Evolutionary conservation across 2,329 filamentous ascomycete species (phyloP), one percentile per base, ranked within the genome.

Genomic region (Claviceps capensis): DNA sequence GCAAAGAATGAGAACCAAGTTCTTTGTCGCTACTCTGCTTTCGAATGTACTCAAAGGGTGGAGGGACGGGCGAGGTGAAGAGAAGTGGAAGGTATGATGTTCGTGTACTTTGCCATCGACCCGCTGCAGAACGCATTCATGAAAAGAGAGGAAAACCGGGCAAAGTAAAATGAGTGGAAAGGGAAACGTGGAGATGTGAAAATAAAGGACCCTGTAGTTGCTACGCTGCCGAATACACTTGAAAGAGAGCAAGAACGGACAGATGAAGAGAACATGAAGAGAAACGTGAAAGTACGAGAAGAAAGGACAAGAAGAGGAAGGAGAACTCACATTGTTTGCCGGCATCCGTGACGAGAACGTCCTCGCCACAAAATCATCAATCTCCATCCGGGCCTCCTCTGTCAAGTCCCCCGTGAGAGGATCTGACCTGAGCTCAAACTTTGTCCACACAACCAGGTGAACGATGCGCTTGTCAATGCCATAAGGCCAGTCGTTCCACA

Each of bases 401-500:
- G 84, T 88, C 63, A 94, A 68, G 57, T 88, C 81, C 14, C 79
- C 83, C 0, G 81, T 78, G 71, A 53, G 61, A 4, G 69, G 66
- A 59, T 93, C 83, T 53, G 89, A 85, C 50, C 81, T 75, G 23
- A 96, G 72, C 47, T 78, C 74, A 62, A 95, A 95, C 67, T 95
- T 95, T 47, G 86, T 93, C 91, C 91, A 97, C 13, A 95, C 81
- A 5, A 95, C 87, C 2, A 96, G 72, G 64, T 96, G 91, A 16
- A 87, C 78, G 57, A 95, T 90, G 49, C 78, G 75, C 47, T 72
- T 63, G 60, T 93, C 88, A 50, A 96, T 74, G 0, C 88, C 89
- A 62, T 96, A 97, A 0, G 91, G 91, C 87, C 89, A 96, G 73
- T 97, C 90, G 63, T 97, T 97, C 68, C 78, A 80, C 42, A 95